Conservation (phyloP, 306 rosid genomes). For the Bauhinia variegata region DNA sequence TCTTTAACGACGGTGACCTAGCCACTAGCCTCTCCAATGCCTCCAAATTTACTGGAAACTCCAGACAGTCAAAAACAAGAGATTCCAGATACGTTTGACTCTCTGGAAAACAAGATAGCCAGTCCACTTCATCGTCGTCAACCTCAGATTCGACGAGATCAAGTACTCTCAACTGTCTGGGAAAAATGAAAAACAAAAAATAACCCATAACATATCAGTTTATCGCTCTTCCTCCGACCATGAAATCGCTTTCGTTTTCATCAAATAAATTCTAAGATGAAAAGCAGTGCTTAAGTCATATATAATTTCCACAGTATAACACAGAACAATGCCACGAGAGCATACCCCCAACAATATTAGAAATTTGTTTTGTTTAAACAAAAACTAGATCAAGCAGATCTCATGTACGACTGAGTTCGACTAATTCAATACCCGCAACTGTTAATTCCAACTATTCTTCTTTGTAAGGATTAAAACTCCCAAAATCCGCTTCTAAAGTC, state of each 20-base stretch:
- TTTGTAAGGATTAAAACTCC: background rate
- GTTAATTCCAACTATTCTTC: slow-evolving; percentile 11
- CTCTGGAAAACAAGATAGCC: slow-evolving; percentile 79
- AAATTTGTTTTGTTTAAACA: background rate
- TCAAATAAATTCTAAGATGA: background rate
- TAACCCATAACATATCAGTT: background rate
- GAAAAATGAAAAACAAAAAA: slow-evolving; percentile 18
- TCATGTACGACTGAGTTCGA: background rate
- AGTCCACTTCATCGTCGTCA: slow-evolving; percentile 66
- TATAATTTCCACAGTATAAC: background rate
- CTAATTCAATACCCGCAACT: background rate
- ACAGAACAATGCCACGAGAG: slow-evolving; percentile 27
- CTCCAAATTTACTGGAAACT: slow-evolving; percentile 57
- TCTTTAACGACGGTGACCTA: slow-evolving; percentile 79
- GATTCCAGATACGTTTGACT: slow-evolving; percentile 65
- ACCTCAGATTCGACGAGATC: slow-evolving; percentile 78
- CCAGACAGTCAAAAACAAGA: slow-evolving; percentile 75
- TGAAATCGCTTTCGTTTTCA: background rate
- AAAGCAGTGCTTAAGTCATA: background rate
- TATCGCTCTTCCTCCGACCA: background rate
- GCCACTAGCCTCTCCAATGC: slow-evolving; percentile 83
- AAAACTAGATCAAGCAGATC: slow-evolving; percentile 31
- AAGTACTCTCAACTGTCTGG: slow-evolving; percentile 76
- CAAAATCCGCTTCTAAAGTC: background rate
- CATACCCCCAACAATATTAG: slow-evolving; percentile 18